Percentiles rank a stretch among this genome's conserved stretches.
Evolutionary conservation across 257 asterid species (phyloP).

Genomic region (Primulina tabacum): DNA sequence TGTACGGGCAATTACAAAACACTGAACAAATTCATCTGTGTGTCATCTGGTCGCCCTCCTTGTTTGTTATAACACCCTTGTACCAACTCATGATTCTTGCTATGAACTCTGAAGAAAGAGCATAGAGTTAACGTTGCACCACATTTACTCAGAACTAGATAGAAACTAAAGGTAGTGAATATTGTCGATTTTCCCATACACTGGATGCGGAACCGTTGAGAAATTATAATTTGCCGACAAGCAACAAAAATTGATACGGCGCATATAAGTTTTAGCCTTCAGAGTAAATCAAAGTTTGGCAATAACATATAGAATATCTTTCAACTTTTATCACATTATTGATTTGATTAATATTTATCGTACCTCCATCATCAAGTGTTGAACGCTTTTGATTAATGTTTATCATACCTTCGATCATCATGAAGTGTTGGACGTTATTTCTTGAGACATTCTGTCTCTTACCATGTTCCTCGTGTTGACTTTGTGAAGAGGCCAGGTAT

Average conservation of each 20-base stretch:
- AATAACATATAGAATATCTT: no score
- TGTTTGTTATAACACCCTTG: slow-evolving; percentile 36
- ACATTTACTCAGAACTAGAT: not conserved
- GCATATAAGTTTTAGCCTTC: no score
- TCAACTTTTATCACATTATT: no score
- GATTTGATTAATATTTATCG: not conserved
- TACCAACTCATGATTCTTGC: slow-evolving; percentile 60
- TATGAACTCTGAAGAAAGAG: slow-evolving; percentile 54
- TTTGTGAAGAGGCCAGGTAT: slow-evolving; percentile 22
- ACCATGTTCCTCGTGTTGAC: slow-evolving; percentile 34
- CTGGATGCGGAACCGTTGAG: no score
- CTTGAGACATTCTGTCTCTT: slow-evolving; percentile 47
- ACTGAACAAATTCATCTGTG: not conserved
- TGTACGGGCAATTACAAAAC: no score
- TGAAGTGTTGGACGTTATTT: slow-evolving; percentile 62
- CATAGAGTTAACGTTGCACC: slow-evolving; percentile 12
- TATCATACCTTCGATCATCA: slow-evolving; percentile 79
- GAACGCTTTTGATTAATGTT: slow-evolving; percentile 8
- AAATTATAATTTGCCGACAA: no score
- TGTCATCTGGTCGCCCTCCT: slow-evolving; percentile 20
- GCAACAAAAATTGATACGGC: no score
- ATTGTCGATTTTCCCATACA: no score
- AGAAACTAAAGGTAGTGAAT: no score
- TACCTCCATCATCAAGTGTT: not conserved
- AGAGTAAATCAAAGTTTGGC: no score